Evolutionary conservation across 2,329 filamentous ascomycete genomes (phyloP), one percentile per base, ranked within the genome.

Genomic region (Ophiostoma pallidulum): DNA sequence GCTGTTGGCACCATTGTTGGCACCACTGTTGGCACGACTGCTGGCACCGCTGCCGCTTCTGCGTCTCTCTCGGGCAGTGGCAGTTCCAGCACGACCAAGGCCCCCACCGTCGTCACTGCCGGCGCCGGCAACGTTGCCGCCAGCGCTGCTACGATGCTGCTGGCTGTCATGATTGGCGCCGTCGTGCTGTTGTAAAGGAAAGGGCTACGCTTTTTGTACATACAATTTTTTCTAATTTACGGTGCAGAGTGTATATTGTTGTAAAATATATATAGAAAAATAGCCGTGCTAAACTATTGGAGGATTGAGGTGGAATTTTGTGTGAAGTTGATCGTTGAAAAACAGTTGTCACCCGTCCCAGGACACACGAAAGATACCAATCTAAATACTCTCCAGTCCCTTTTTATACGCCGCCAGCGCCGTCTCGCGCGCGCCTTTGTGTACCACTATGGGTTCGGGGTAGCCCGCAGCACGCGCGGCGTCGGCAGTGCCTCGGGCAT

Each of bases 391-490:
- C 29, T 49, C 46, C 12, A 60, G 53, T 2, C 56, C 59, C 42
- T 52, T 53, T 46, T 61, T 63, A 22, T 63, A 63, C 18, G 55
- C 59, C 6, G 53, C 54, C 41, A 63, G 31, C 0, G 60, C 60
- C 54, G 77, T 73, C 45, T 84, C 78, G 50, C 88, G 75, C 45
- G 76, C 75, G 12, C 69, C 69, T 58, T 81, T 83, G 62, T 94
- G 89, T 35, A 84, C 75, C 1, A 94, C 85, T 54, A 91, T 82
- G 8, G 78, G 77, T 62, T 71, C 69, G 0, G 88, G 87, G 60
- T 95, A 94, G 0, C 84, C 83, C 8, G 69, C 73, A 64, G 75
- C 81, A 65, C 74, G 73, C 8, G 80, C 84, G 53, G 74, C 63
- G 9, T 65, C 64, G 1, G 63, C 75, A 0, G 73, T 80, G 1